Percentiles rank a stretch among this genome's conserved stretches.
phyloP scores from a whole-genome alignment of 2,329 filamentous ascomycete genomes.

The Colletotrichum cuscutae region DNA sequence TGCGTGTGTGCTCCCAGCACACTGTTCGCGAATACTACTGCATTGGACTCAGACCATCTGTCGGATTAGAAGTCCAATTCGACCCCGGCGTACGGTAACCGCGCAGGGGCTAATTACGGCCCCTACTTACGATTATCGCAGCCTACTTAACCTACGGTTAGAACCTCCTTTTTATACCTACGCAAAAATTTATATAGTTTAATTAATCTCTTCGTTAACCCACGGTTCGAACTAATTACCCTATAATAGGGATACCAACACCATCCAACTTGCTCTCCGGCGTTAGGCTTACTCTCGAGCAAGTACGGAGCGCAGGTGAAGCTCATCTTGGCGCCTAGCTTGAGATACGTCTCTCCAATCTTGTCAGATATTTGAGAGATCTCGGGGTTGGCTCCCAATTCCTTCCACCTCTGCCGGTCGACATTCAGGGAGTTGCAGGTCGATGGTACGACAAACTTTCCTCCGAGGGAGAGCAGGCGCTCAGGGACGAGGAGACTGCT shows the following conservation, averaged over 20 bases:
- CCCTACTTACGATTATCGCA: too few species aligned
- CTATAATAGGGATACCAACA: too few species aligned
- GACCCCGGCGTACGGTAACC: too few species aligned
- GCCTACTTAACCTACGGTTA: too few species aligned
- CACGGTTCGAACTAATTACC: too few species aligned
- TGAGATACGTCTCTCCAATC: conserved; percentile 49
- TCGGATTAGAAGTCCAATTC: too few species aligned
- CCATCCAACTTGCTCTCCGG: conserved; percentile 54
- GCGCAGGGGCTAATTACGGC: too few species aligned
- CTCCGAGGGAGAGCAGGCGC: conserved; percentile 45
- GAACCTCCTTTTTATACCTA: too few species aligned
- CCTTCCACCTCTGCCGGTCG: conserved; percentile 52
- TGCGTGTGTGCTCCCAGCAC: conserved; percentile 54
- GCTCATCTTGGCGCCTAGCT: conserved; percentile 51
- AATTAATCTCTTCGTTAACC: too few species aligned
- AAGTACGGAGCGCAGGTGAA: conserved; percentile 58
- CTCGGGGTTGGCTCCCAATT: conserved; percentile 44
- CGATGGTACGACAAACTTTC: conserved; percentile 49
- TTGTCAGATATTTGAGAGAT: conserved; percentile 44
- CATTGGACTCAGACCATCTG: conserved; percentile 58
- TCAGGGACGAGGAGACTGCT: conserved; percentile 49
- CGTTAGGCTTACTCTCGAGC: conserved; percentile 41
- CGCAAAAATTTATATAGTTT: too few species aligned
- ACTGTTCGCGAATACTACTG: conserved; percentile 57
- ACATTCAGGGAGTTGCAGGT: conserved; percentile 56